Base-by-base conservation (phyloP, 2,329 filamentous ascomycete genomes). In the Hirsutella minnesotensis region DNA sequence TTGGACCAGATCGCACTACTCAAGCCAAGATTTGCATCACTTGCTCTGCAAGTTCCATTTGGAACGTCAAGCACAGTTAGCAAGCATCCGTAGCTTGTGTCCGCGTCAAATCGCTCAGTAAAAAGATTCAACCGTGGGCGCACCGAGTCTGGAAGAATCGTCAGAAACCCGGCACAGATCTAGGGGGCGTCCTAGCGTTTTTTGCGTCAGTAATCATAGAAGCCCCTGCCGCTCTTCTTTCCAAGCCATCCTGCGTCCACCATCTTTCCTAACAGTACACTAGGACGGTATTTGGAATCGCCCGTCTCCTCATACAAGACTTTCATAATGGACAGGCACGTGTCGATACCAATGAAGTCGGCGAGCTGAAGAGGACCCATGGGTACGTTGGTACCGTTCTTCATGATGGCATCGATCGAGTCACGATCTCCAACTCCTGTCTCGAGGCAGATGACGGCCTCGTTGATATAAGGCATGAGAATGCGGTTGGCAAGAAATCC, bases 381-480 rank as follows among this genome's bases (percentile, higher is more conserved):
- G 20, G 92, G 92, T 34, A 98, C 92, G 58, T 95, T 95, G 19
- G 92, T 98, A 38, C 92, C 92, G 54, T 95, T 95, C 76, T 95
- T 96, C 92, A 98, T 98, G 55, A 98, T 98, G 50, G 76, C 81
- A 59, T 98, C 92, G 51, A 98, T 98, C 49, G 90, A 85, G 57
- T 96, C 89, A 53, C 85, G 83, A 49, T 78, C 75, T 16, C 92
- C 92, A 1, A 98, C 80, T 3, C 86, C 86, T 0, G 92, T 95
- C 67, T 98, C 92, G 13, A 98, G 72, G 63, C 92, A 98, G 50
- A 95, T 90, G 53, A 98, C 73, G 9, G 94, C 92, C 67, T 98
- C 92, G 61, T 98, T 98, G 69, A 98, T 95, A 61, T 98, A 98
- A 0, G 92, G 92, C 92, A 98, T 98, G 46, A 98, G 69, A 47